Base-by-base conservation (phyloP, 805 yeast species). In the Kurtzmaniella cleridarum region DNA sequence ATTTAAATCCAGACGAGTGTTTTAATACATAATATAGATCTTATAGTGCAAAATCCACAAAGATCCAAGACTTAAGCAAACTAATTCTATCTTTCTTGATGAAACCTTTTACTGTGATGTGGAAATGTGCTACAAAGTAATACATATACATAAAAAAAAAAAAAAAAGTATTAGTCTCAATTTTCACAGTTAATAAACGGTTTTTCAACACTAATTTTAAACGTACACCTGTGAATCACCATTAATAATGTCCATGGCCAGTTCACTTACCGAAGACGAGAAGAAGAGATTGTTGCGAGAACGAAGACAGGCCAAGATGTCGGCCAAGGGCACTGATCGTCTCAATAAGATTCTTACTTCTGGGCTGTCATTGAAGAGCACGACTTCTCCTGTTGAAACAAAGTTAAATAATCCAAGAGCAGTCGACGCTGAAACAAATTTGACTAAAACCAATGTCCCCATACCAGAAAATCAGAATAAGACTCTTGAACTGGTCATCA, bases 271-370 rank as follows among this genome's bases (percentile, higher is more conserved):
- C 27, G 80, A 76, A 6, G 79, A 78, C 30, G 86, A 80, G 46
- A 78, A 73, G 58, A 74, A 79, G 50, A 65, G 66, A 39, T 48
- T 79, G 16, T 57, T 81, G 33, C 68, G 85, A 41, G 85, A 81
- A 51, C 71, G 84, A 53, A 70, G 88, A 52, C 80, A 76, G 32
- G 80, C 83, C 44, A 80, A 79, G 53, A 69, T 81, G 66, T 60
- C 66, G 36, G 81, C 81, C 3, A 73, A 72, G 34, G 82, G 79
- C 15, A 51, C 75, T 3, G 66, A 66, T 15, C 62, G 88, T 43
- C 57, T 81, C 49, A 76, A 72, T 44, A 71, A 41, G 18, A 68
- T 68, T 16, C 53, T 67, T 40, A 47, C 60, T 10, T 68, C 56
- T 45, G 71, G 71, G 5, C 57, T 68, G 2, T 64, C 71, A 2